A percentile compares a stretch with the other conserved stretches of the same genome.
These are phyloP conservation scores for Selaginella tamariscina DNA, from an alignment of 75 land plant species.

Conservation along the genomic window DNA sequence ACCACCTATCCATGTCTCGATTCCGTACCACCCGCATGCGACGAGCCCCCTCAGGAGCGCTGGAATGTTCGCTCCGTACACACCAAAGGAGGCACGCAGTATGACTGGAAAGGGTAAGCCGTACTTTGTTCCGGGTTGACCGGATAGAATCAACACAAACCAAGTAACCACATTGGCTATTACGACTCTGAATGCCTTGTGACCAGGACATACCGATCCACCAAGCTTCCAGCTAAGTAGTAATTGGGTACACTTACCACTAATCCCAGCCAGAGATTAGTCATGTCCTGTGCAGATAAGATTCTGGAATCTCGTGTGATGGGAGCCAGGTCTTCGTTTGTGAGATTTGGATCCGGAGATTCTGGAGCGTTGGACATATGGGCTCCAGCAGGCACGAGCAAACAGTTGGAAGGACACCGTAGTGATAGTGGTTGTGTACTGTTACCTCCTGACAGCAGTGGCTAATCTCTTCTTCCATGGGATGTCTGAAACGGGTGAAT, in stretches of 20 bases:
- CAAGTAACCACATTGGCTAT: conserved; percentile 50
- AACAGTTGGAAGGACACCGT: too few species aligned
- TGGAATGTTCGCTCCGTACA: conserved; percentile 78
- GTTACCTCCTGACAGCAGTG: too few species aligned
- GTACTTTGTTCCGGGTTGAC: conserved; percentile 61
- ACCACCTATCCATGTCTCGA: conserved; percentile 96
- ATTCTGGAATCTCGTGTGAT: conserved; percentile 28
- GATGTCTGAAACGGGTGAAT: too few species aligned
- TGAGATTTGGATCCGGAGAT: conserved; percentile 15
- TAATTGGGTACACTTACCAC: conserved; percentile 91
- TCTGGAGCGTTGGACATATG: conserved; percentile 11
- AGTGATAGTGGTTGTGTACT: too few species aligned
- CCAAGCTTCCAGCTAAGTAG: conserved; percentile 87
- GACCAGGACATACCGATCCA: conserved; percentile 97
- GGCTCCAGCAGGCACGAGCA: conserved; percentile 22
- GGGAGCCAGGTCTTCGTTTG: conserved; percentile 60
- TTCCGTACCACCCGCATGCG: conserved; percentile 96
- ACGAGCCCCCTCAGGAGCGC: conserved; percentile 68
- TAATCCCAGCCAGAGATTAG: conserved; percentile 76
- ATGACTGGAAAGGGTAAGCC: conserved; percentile 85
- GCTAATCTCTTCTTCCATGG: too few species aligned
- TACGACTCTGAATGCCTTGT: conserved; percentile 85
- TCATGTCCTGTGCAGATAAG: conserved; percentile 49
- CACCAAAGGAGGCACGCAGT: conserved; percentile 64
- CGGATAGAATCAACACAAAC: conserved; percentile 48